These are phyloP conservation scores for Wickerhamomyces ciferrii DNA, from an alignment of 805 yeast genomes.

Conservation along the genomic window DNA sequence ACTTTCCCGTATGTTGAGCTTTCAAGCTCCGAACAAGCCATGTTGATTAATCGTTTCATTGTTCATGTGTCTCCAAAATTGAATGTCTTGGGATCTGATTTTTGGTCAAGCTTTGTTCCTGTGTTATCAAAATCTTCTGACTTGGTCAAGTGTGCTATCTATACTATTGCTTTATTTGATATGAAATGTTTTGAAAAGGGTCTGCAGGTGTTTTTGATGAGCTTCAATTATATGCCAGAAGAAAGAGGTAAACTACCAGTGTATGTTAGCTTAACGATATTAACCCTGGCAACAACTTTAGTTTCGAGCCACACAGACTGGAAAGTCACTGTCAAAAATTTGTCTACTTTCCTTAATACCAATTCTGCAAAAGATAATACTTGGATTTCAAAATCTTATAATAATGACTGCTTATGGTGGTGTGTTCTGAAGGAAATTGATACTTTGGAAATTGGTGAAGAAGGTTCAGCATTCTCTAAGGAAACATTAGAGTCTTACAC, in stretches of 20 bases:
- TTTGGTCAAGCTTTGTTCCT: constrained; percentile 1
- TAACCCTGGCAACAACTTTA: neutral
- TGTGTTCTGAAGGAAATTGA: neutral
- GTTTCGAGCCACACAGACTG: neutral
- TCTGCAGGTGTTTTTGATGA: neutral
- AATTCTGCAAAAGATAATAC: neutral
- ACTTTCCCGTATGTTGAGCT: neutral
- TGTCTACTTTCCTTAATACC: neutral
- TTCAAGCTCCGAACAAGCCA: constrained; percentile 2
- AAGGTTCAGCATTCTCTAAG: neutral
- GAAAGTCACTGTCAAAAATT: neutral
- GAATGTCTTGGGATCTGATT: constrained; percentile 1
- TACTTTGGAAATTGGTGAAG: neutral
- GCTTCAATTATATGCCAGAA: neutral
- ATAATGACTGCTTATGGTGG: neutral
- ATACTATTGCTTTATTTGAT: neutral
- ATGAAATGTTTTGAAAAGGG: neutral
- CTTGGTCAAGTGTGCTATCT: constrained; percentile 4
- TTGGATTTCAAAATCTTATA: neutral
- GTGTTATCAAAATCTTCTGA: constrained; percentile 1
- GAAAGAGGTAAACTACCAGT: neutral
- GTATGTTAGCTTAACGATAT: neutral
- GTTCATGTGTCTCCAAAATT: constrained; percentile 1
- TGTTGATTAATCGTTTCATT: constrained; percentile 4
- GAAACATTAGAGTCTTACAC: neutral